These are phyloP conservation scores for Pseudopithomyces chartarum DNA, from an alignment of 2,329 filamentous ascomycete species.

Conservation along the genomic window DNA sequence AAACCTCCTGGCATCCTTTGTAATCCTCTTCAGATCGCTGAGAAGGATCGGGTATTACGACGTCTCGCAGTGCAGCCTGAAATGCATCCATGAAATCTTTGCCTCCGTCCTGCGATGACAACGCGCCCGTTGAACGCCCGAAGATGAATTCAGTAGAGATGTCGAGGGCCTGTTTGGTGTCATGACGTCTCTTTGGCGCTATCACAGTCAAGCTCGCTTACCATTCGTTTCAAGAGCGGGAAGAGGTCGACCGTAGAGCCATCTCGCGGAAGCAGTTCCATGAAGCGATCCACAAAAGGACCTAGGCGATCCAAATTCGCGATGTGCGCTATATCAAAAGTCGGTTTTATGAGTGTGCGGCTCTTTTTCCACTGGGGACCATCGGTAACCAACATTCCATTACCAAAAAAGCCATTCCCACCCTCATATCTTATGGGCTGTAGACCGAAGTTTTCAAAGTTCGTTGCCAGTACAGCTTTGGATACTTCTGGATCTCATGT, in stretches of 20 bases:
- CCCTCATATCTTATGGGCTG: constrained; percentile 1
- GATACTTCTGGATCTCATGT: constrained; percentile 18
- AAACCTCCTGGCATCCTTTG: too few relatives aligned
- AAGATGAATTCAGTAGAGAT: constrained; percentile 24
- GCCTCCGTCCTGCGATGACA: constrained; percentile 3
- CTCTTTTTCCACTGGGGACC: constrained; percentile 8
- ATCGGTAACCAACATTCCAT: constrained; percentile 5
- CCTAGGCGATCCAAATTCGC: constrained; percentile 6
- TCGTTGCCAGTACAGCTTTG: constrained; percentile 13
- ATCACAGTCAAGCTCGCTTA: neutral
- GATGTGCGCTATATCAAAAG: constrained; percentile 6
- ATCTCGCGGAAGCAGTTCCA: constrained; percentile 26
- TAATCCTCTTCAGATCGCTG: constrained; percentile 8
- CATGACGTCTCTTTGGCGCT: too few relatives aligned
- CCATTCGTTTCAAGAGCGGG: constrained; percentile 29
- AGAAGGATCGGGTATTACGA: constrained; percentile 11
- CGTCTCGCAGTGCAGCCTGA: constrained; percentile 13
- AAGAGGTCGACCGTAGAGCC: constrained; percentile 29
- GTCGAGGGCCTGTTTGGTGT: constrained; percentile 22
- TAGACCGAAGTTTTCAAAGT: constrained; percentile 1
- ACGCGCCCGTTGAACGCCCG: constrained; percentile 15
- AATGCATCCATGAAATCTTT: constrained; percentile 20
- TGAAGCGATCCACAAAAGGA: constrained; percentile 22
- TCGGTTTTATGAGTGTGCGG: constrained; percentile 3
- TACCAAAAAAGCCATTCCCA: constrained; percentile 1